Conservation (phyloP, 73 alveolate genomes). For the Paraurostyla sp. region DNA sequence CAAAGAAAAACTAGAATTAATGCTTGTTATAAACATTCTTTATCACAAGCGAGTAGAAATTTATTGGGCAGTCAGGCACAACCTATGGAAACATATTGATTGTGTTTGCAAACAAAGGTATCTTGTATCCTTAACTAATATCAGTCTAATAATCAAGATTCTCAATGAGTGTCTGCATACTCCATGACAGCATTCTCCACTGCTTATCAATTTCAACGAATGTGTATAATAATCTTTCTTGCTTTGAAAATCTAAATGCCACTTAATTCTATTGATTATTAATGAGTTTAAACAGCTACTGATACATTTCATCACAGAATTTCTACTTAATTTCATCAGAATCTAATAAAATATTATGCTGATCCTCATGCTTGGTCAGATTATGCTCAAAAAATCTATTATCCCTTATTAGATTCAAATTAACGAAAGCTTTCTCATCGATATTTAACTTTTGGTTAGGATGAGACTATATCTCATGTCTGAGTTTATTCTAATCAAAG, state of each 20-base stretch:
- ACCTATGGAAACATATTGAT: conserved; percentile 2
- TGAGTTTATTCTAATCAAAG: conserved; percentile 9
- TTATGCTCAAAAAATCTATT: background rate
- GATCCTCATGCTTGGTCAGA: conserved; percentile 32
- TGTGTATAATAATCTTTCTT: background rate
- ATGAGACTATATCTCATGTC: background rate
- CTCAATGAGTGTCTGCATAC: background rate
- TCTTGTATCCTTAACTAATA: background rate
- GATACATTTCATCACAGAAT: background rate
- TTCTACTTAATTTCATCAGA: background rate
- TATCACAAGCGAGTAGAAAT: conserved; percentile 22
- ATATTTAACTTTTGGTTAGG: background rate
- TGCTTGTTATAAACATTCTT: conserved; percentile 53
- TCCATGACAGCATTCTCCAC: conserved; percentile 27
- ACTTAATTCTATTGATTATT: background rate
- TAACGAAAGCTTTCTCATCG: background rate
- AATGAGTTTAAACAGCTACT: background rate
- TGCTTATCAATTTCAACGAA: background rate
- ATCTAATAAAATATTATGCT: background rate
- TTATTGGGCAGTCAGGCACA: background rate
- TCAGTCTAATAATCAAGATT: background rate
- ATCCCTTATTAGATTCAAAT: background rate
- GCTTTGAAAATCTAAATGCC: conserved; percentile 3
- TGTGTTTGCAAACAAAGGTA: conserved; percentile 12
- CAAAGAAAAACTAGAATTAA: conserved; percentile 60